A percentile compares a stretch with the other conserved stretches of the same genome.
Evolutionary conservation across 179 eudicot genomes (phyloP).

Genomic region (Dionaea muscipula): DNA sequence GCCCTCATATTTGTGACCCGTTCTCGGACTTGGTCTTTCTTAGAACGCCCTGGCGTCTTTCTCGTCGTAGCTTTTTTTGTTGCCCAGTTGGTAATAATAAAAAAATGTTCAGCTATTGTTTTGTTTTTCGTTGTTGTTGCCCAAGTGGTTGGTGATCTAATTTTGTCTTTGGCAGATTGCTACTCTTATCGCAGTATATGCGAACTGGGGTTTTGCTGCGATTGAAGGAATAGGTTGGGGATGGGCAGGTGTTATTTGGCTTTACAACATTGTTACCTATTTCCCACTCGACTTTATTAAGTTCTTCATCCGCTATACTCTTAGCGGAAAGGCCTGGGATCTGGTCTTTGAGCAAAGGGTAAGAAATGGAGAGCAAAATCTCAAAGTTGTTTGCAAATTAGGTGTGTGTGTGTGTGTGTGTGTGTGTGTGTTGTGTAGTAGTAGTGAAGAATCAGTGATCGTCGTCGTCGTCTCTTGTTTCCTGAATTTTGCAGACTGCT

Average conservation of each 20-base stretch:
- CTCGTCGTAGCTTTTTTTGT: conserved; percentile 38
- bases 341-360: conserved; percentile 70
- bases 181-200: conserved; percentile 67
- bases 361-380: conserved; percentile 7
- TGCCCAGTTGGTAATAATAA: conserved; percentile 69
- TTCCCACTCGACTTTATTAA: conserved; percentile 56
- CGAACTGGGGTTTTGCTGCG: conserved; percentile 70
- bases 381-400: no score
- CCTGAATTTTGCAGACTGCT: conserved; percentile 40
- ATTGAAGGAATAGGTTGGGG: conserved; percentile 85
- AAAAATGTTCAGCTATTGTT: no score
- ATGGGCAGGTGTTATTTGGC: conserved; percentile 86
- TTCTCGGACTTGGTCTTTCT: conserved; percentile 58
- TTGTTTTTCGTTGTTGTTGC: no score
- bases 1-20: conserved; percentile 59
- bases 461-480: no score
- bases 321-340: conserved; percentile 77
- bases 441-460: no score
- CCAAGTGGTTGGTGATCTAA: no score
- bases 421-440: no score
- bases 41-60: conserved; percentile 52
- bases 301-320: conserved; percentile 52
- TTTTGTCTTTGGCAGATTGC: conserved; percentile 36
- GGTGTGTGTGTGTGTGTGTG: no score
- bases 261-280: conserved; percentile 46